Conservation (phyloP, 768 basidiomycete species). For the Tephrocybe sp. region DNA sequence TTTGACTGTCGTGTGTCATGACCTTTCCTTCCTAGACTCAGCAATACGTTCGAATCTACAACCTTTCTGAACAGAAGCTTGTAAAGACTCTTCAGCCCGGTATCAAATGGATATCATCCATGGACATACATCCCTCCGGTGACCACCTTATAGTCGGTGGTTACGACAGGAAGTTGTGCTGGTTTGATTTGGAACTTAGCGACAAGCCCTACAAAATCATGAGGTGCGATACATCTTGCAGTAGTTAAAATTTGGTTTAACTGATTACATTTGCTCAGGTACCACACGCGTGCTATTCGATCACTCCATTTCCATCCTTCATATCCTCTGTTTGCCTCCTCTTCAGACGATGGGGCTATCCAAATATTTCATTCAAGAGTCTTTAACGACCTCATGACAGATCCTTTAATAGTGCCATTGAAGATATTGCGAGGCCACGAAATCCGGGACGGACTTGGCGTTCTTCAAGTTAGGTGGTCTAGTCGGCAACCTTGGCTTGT, state of each 20-base stretch:
- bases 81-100: constrained; percentile 94
- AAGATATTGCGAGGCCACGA: constrained; percentile 95
- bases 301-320: constrained; percentile 91
- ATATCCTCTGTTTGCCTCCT: constrained; percentile 94
- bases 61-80: constrained; percentile 89
- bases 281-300: constrained; percentile 92
- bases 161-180: constrained; percentile 96
- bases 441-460: constrained; percentile 83
- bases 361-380: constrained; percentile 96
- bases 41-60: constrained; percentile 93
- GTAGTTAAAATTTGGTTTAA: constrained; percentile 9
- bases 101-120: constrained; percentile 94
- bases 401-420: constrained; percentile 95
- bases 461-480: constrained; percentile 89
- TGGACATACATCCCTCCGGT: constrained; percentile 95
- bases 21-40: constrained; percentile 64
- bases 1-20: constrained; percentile 10
- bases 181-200: constrained; percentile 97
- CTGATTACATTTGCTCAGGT: constrained; percentile 43
- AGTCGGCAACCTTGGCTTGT: constrained; percentile 89
- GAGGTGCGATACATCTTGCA: constrained; percentile 47
- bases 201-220: constrained; percentile 97
- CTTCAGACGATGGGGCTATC: constrained; percentile 95
- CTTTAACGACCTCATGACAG: constrained; percentile 93
- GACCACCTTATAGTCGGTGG: constrained; percentile 97